Conservation (phyloP, 371 early-diverging fungal species). For the Phascolomyces articulosus region DNA sequence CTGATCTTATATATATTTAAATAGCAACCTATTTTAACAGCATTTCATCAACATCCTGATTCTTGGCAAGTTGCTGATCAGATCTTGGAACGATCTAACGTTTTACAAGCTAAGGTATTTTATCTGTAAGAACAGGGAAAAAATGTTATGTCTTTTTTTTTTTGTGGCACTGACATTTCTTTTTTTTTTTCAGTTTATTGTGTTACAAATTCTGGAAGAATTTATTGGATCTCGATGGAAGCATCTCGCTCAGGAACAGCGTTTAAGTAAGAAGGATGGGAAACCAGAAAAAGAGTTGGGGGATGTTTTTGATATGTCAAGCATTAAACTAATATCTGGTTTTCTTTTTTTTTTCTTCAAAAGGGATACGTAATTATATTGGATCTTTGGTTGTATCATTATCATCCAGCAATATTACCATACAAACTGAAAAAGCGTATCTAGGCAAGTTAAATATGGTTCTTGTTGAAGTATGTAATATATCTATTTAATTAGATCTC, state of each 20-base stretch:
- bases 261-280: slow-evolving; percentile 76
- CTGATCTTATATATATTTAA: not conserved
- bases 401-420: slow-evolving; percentile 66
- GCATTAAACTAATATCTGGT: slow-evolving; percentile 10
- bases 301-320: too few relatives aligned
- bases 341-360: slow-evolving; percentile 36
- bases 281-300: too few relatives aligned
- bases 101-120: slow-evolving; percentile 78
- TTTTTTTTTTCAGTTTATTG: slow-evolving; percentile 68
- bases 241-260: slow-evolving; percentile 81
- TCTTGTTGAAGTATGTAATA: slow-evolving; percentile 75
- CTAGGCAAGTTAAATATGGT: slow-evolving; percentile 87
- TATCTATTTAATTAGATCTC: too few relatives aligned
- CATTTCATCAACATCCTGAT: slow-evolving; percentile 92
- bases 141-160: not conserved
- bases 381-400: slow-evolving; percentile 76
- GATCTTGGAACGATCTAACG: slow-evolving; percentile 81
- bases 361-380: slow-evolving; percentile 75
- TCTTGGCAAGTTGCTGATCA: slow-evolving; percentile 91
- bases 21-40: slow-evolving; percentile 64
- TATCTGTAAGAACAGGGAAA: not conserved
- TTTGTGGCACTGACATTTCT: slow-evolving; percentile 1
- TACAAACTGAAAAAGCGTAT: slow-evolving; percentile 52
- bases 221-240: slow-evolving; percentile 94
- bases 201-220: slow-evolving; percentile 89